phyloP scores from a whole-genome alignment of 257 asterid genomes.

The Solanum dulcamara region DNA sequence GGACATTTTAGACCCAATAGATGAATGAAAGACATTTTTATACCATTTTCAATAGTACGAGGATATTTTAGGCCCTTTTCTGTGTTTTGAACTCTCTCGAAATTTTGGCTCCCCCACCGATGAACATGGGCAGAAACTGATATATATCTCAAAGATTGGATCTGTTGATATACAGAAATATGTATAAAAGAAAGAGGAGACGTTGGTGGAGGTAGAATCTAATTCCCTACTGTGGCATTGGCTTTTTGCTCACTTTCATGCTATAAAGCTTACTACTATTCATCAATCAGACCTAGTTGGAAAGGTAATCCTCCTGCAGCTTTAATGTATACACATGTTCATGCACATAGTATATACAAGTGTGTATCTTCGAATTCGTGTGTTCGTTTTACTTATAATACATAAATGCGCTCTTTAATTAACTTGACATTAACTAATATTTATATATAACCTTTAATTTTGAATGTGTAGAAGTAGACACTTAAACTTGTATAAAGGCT shows the following conservation, averaged over 20 bases:
- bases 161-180: neutral
- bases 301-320: constrained; percentile 9
- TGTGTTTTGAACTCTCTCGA: fast-evolving
- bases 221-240: constrained; percentile 9
- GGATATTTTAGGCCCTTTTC: too few relatives aligned
- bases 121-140: neutral
- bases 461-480: too few relatives aligned
- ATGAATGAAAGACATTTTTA: too few relatives aligned
- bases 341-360: neutral
- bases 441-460: neutral
- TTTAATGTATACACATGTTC: neutral
- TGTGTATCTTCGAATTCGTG: neutral
- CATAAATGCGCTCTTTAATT: neutral
- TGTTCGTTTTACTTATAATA: neutral
- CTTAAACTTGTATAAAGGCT: too few relatives aligned
- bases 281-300: constrained; percentile 10
- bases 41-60: too few relatives aligned
- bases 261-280: constrained; percentile 1
- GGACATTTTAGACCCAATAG: too few relatives aligned
- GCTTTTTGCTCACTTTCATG: constrained; percentile 18
- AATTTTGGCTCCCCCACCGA: neutral
- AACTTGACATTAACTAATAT: too few relatives aligned
- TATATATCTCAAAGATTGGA: neutral
- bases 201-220: constrained; percentile 19
- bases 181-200: neutral